Percentiles rank a stretch among this genome's conserved stretches.
Evolutionary conservation across 1,139 yeast species (phyloP).

Genomic region (Magnusiomyces magnusii): DNA sequence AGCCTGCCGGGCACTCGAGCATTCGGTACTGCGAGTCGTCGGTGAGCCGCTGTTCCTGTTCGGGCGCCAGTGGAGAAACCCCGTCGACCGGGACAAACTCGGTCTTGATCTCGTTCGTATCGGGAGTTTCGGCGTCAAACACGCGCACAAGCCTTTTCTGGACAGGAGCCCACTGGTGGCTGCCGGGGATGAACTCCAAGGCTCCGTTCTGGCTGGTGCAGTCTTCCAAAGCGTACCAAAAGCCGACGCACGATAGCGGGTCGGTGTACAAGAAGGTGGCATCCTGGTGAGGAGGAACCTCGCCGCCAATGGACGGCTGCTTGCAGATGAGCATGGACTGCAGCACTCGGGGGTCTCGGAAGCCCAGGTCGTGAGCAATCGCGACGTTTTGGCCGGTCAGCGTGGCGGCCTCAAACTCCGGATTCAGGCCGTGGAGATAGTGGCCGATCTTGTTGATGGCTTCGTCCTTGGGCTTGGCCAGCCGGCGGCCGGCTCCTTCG

Average conservation of each 20-base stretch:
- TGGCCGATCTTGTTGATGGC: conserved; percentile 78
- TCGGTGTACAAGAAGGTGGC: conserved; percentile 65
- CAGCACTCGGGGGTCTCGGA: conserved; percentile 58
- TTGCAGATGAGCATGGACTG: conserved; percentile 79
- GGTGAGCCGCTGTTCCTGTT: conserved; percentile 29
- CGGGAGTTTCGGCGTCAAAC: conserved; percentile 4
- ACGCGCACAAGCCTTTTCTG: conserved; percentile 59
- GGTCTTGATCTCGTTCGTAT: conserved; percentile 37
- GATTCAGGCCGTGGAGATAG: conserved; percentile 53
- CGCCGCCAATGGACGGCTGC: conserved; percentile 67
- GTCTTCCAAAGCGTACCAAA: conserved; percentile 77
- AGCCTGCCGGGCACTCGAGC: conserved; percentile 64
- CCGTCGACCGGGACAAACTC: conserved; percentile 29
- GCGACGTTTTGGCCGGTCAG: conserved; percentile 44
- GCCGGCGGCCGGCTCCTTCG: conserved; percentile 35
- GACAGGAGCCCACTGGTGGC: conserved; percentile 53
- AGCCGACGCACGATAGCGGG: conserved; percentile 68
- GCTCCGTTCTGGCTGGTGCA: conserved; percentile 66
- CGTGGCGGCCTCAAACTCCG: conserved; percentile 44
- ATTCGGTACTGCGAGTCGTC: conserved; percentile 36
- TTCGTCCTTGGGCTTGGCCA: conserved; percentile 45
- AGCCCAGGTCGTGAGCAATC: conserved; percentile 48
- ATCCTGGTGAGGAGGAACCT: conserved; percentile 76
- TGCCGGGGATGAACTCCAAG: conserved; percentile 63
- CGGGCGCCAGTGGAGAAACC: conserved; percentile 20